phyloP scores from a whole-genome alignment of 2,329 filamentous ascomycete species.

The Xylariaceae sp. region DNA sequence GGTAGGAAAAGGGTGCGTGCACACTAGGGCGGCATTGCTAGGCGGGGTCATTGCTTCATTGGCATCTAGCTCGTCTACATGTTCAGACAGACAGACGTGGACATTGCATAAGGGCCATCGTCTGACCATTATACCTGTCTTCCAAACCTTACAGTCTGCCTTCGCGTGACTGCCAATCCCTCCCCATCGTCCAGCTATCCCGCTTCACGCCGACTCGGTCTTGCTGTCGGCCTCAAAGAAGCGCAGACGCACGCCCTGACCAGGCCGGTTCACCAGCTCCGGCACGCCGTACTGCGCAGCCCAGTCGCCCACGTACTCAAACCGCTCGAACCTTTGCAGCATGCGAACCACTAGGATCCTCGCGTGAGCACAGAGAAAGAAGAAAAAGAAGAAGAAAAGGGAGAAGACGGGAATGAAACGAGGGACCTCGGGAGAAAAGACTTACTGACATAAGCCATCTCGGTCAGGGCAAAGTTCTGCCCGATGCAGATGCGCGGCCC shows the following conservation, averaged over 20 bases:
- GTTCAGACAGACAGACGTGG: no score
- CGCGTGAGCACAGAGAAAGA: neutral
- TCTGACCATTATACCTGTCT: no score
- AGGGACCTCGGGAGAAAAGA: slow-evolving; percentile 13
- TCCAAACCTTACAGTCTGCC: no score
- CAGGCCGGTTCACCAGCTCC: slow-evolving; percentile 43
- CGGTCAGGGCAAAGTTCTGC: slow-evolving; percentile 58
- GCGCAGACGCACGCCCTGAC: slow-evolving; percentile 41
- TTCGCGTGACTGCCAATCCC: no score
- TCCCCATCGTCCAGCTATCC: no score
- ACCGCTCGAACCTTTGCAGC: slow-evolving; percentile 56
- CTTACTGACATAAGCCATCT: slow-evolving; percentile 51
- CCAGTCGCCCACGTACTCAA: slow-evolving; percentile 50
- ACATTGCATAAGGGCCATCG: no score
- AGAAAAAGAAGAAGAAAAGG: neutral
- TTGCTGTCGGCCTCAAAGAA: slow-evolving; percentile 39
- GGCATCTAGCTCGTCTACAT: no score
- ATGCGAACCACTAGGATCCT: slow-evolving; percentile 44
- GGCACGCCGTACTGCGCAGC: slow-evolving; percentile 41
- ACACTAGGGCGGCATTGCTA: no score
- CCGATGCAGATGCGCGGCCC: slow-evolving; percentile 55
- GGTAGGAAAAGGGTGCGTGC: no score
- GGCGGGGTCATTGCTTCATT: no score
- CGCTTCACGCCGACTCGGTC: no score
- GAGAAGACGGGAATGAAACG: no score